A percentile compares a stretch with the other conserved stretches of the same genome.
Evolutionary conservation across 352 stramenopile species (phyloP).

Genomic region (Phytopythium delawarense): DNA sequence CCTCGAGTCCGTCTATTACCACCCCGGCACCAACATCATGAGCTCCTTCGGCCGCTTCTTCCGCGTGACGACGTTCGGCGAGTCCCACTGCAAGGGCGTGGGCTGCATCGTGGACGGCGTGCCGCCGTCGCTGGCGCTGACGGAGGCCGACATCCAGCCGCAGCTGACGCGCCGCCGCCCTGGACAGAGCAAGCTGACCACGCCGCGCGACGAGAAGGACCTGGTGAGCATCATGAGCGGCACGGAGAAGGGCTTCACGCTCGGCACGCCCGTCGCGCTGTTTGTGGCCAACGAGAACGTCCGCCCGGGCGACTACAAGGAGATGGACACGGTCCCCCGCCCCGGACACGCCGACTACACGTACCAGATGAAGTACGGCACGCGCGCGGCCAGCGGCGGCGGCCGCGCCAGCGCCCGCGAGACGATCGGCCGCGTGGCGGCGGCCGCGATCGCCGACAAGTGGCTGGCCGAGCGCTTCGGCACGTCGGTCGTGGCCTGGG

Average conservation of each 20-base stretch:
- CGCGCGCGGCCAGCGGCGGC: conserved; percentile 94
- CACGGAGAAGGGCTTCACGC: conserved; percentile 90
- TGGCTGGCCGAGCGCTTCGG: conserved; percentile 92
- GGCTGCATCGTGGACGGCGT: conserved; percentile 97
- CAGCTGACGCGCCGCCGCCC: conserved; percentile 97
- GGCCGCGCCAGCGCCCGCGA: conserved; percentile 95
- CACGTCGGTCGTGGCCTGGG: conserved; percentile 86
- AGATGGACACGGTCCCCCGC: conserved; percentile 91
- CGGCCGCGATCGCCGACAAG: conserved; percentile 96
- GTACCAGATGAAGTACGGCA: conserved; percentile 99
- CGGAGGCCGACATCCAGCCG: conserved; percentile 94
- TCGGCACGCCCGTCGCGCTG: conserved; percentile 96
- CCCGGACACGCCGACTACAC: conserved; percentile 98
- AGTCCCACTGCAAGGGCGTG: conserved; percentile 98
- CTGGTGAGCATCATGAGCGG: conserved; percentile 96
- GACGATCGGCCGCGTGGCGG: conserved; percentile 98
- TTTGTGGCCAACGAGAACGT: conserved; percentile 98
- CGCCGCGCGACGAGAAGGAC: conserved; percentile 97
- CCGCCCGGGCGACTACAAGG: conserved; percentile 94
- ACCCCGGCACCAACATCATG: conserved; percentile 31
- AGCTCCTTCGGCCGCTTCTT: conserved; percentile 97
- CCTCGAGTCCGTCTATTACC: too few relatives aligned
- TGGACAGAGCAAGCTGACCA: conserved; percentile 98
- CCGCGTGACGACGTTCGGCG: conserved; percentile 98
- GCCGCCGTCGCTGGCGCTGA: conserved; percentile 94